Percentiles rank a stretch among this genome's conserved stretches.
phyloP scores from a whole-genome alignment of 2,329 filamentous ascomycete genomes.

The Geoglossum cookeanum region DNA sequence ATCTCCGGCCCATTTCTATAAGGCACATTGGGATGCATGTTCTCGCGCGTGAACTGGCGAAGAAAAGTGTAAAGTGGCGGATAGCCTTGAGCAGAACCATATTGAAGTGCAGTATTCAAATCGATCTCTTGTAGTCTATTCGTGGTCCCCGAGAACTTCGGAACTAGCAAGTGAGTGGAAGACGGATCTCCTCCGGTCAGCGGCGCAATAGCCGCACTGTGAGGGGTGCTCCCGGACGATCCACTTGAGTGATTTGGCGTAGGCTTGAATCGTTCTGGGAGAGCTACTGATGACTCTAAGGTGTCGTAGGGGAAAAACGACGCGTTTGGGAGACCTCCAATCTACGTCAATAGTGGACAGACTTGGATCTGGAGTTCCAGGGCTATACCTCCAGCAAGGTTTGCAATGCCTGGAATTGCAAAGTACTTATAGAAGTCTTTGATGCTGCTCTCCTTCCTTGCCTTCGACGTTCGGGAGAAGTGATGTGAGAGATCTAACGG shows the following conservation, averaged over 20 bases:
- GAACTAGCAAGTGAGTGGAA: constrained; percentile 46
- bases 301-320: constrained; percentile 82
- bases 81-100: constrained; percentile 67
- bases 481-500: constrained; percentile 67
- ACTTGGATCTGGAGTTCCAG: neutral
- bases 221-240: constrained; percentile 22
- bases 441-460: constrained; percentile 44
- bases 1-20: constrained; percentile 62
- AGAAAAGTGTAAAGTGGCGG: constrained; percentile 61
- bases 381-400: constrained; percentile 36
- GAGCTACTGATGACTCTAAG: constrained; percentile 62
- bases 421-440: constrained; percentile 84
- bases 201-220: constrained; percentile 14
- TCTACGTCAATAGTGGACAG: neutral
- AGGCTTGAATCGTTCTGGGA: constrained; percentile 54
- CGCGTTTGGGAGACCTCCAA: constrained; percentile 57
- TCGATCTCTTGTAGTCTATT: constrained; percentile 57
- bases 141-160: constrained; percentile 40
- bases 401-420: constrained; percentile 38
- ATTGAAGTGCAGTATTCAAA: constrained; percentile 65
- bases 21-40: constrained; percentile 64
- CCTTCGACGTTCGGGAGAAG: constrained; percentile 49
- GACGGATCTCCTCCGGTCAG: constrained; percentile 8
- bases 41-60: constrained; percentile 54
- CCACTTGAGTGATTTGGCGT: constrained; percentile 42